These are phyloP conservation scores for Trichosanthes cucumerina DNA, from an alignment of 306 rosid species.

Conservation along the genomic window DNA sequence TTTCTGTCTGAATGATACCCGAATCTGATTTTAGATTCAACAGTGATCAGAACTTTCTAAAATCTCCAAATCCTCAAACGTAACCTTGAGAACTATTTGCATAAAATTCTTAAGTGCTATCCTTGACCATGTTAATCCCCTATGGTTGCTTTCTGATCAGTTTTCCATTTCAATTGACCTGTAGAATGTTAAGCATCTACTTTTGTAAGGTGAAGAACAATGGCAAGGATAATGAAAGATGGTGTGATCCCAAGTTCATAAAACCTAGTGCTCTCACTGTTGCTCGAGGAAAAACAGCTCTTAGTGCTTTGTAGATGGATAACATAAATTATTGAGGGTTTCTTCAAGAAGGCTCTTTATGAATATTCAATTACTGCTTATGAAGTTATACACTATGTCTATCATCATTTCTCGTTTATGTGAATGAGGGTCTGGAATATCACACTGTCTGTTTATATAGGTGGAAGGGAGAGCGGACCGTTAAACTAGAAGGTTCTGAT, in stretches of 20 bases:
- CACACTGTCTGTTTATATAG: constrained; percentile 22
- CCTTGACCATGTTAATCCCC: neutral
- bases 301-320: neutral
- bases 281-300: neutral
- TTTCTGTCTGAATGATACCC: neutral
- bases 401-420: neutral
- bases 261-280: neutral
- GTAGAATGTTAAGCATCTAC: neutral
- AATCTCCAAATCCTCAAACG: neutral
- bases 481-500: constrained; percentile 88
- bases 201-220: neutral
- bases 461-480: constrained; percentile 71
- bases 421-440: constrained; percentile 3
- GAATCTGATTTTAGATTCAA: neutral
- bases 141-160: neutral
- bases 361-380: neutral
- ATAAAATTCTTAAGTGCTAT: neutral
- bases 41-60: neutral
- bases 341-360: neutral
- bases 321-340: neutral
- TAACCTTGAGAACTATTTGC: neutral
- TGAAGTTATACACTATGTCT: neutral
- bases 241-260: neutral
- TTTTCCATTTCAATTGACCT: neutral
- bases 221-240: neutral